phyloP scores from a whole-genome alignment of 805 yeast genomes.

The Candida berthetii region DNA sequence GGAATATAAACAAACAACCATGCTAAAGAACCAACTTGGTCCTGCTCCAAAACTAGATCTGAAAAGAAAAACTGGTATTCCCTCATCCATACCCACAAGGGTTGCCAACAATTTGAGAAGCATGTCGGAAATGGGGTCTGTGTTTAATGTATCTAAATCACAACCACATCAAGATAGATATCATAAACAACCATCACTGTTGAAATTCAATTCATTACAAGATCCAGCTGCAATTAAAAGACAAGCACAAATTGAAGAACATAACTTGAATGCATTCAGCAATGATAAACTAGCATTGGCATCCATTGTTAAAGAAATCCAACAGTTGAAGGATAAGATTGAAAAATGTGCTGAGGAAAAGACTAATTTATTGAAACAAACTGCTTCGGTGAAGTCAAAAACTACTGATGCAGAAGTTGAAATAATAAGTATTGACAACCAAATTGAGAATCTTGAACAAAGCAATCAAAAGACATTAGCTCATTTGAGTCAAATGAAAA shows the following conservation, averaged over 20 bases:
- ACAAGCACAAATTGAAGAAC: not conserved
- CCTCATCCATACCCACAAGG: not conserved
- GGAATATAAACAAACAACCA: not conserved
- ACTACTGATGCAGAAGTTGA: conserved; percentile 10
- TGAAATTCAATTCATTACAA: conserved; percentile 1
- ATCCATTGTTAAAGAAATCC: conserved; percentile 6
- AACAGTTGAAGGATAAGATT: conserved; percentile 1
- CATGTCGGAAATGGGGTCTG: conserved; percentile 1
- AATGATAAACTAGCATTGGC: not conserved
- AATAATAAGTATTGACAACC: conserved; percentile 7
- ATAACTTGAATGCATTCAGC: not conserved
- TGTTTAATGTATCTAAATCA: not conserved
- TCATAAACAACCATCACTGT: conserved; percentile 9
- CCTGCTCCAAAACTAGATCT: not conserved
- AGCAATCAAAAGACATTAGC: conserved; percentile 1
- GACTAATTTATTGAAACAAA: not conserved
- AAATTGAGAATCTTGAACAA: conserved; percentile 3
- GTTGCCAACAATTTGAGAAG: not conserved
- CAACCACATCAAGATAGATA: not conserved
- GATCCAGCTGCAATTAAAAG: not conserved
- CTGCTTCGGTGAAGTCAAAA: conserved; percentile 6
- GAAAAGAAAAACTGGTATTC: not conserved
- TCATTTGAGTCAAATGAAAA: conserved; percentile 11
- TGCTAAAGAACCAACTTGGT: not conserved
- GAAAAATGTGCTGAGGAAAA: conserved; percentile 4